These are phyloP conservation scores for Corniculantispora saksenae DNA, from an alignment of 2,329 filamentous ascomycete genomes.

Conservation along the genomic window DNA sequence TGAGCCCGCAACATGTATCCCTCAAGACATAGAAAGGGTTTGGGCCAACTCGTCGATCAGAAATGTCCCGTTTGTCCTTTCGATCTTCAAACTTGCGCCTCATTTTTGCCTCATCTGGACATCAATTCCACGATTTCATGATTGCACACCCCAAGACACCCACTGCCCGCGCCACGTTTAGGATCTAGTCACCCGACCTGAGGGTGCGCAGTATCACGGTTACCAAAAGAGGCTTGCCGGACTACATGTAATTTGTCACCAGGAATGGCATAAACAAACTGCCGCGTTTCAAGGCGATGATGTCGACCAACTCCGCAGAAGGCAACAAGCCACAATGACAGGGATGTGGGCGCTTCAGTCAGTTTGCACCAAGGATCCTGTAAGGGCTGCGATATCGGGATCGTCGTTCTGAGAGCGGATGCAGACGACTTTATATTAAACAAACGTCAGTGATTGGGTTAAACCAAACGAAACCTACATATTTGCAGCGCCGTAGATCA, in stretches of 20 bases:
- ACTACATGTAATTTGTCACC: not conserved
- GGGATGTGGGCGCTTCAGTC: not conserved
- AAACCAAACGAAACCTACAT: not conserved
- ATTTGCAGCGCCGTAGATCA: not conserved
- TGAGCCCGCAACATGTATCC: not conserved
- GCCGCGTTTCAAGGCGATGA: not conserved
- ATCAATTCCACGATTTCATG: not conserved
- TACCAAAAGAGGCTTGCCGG: not conserved
- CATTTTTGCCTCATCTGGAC: not conserved
- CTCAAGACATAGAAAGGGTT: not conserved
- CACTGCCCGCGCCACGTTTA: not conserved
- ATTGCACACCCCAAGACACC: not conserved
- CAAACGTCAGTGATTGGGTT: not conserved
- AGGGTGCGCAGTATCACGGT: not conserved
- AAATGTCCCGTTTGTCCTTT: slow-evolving; percentile 5
- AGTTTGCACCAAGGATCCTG: too few relatives aligned
- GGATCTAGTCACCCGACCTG: not conserved
- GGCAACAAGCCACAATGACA: not conserved
- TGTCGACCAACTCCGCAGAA: not conserved
- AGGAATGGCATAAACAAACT: not conserved
- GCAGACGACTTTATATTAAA: not conserved
- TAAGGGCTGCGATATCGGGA: too few relatives aligned
- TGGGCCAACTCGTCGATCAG: not conserved
- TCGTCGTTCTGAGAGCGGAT: not conserved
- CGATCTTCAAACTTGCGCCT: not conserved